Base-by-base conservation (phyloP, 225 moss, liverwort and hornwort genomes). In the Sphagnum contortum region DNA sequence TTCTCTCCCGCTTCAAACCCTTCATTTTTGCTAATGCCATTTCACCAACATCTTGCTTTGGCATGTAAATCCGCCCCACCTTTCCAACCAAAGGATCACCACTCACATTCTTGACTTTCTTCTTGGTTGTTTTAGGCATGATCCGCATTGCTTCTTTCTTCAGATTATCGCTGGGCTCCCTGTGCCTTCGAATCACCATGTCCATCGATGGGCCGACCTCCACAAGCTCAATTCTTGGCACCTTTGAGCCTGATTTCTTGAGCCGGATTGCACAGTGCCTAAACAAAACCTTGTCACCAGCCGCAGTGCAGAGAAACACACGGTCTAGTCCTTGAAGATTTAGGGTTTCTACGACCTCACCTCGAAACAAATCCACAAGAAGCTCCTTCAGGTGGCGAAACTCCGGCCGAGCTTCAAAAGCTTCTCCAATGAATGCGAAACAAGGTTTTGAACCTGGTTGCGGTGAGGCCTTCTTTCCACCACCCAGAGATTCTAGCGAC, bases 81-180 rank as follows among this genome's bases (percentile, higher is more conserved):
- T 91, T 98, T 46, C 98, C 93, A 59, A 81, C 83, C 55, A 98
- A 64, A 4, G 82, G 80, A 48, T 98, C 98, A 3, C 87, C 87
- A 65, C 86, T 91, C 58, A 89, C 87, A 74, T 93, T 98, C 83
- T 98, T 98, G 59, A 96, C 71, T 85, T 92, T 96, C 75, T 98
- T 98, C 80, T 93, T 91, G 0, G 87, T 59, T 2, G 58, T 57
- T 72, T 91, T 98, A 0, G 78, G 66, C 14, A 79, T 85, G 50
- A 62, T 55, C 52, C 84, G 81, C 79, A 89, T 80, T 64, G 98
- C 89, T 67, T 80, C 89, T 75, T 80, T 93, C 48, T 72, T 83
- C 58, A 98, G 66, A 66, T 89, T 91, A 8, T 74, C 68, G 63
- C 93, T 93, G 10, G 98, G 90, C 69, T 83, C 71, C 46, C 91